Conservation (phyloP, 1,284 basidiomycete genomes). For the Exobasidium cylindrosporum region DNA sequence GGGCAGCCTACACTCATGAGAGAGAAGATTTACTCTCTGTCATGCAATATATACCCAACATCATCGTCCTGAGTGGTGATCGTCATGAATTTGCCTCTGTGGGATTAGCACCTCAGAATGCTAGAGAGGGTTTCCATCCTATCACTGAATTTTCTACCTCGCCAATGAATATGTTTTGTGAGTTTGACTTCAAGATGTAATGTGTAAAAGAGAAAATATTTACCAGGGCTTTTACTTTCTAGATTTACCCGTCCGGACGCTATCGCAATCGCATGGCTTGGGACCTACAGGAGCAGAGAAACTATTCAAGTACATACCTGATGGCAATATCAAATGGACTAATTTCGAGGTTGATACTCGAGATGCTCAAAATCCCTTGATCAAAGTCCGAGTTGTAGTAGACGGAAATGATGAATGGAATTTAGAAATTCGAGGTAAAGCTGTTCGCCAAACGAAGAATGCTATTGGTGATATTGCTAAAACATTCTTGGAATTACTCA, state of each 20-base stretch:
- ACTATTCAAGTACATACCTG: conserved; percentile 63
- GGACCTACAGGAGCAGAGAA: conserved; percentile 63
- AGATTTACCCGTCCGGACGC: conserved; percentile 52
- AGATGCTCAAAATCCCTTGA: conserved; percentile 61
- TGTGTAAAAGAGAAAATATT: no score
- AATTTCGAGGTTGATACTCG: conserved; percentile 72
- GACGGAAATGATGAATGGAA: conserved; percentile 67
- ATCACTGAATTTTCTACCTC: conserved; percentile 65
- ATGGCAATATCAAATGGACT: conserved; percentile 59
- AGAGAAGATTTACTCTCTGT: conserved; percentile 57
- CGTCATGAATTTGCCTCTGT: conserved; percentile 74
- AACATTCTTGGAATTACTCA: conserved; percentile 49
- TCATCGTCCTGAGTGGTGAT: conserved; percentile 64
- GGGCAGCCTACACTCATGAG: conserved; percentile 70
- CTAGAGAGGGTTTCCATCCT: conserved; percentile 42
- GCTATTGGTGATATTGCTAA: conserved; percentile 51
- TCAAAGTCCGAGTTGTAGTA: conserved; percentile 61
- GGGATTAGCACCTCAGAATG: conserved; percentile 38
- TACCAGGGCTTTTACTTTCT: no score
- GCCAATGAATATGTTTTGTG: conserved; percentile 64
- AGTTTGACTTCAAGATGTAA: no score
- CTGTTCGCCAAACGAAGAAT: conserved; percentile 35
- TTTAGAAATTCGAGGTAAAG: conserved; percentile 55
- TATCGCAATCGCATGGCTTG: conserved; percentile 55
- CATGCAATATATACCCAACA: conserved; percentile 66